These are phyloP conservation scores for Aaosphaeria pasadenensis DNA, from an alignment of 2,329 filamentous ascomycete genomes.

Conservation along the genomic window DNA sequence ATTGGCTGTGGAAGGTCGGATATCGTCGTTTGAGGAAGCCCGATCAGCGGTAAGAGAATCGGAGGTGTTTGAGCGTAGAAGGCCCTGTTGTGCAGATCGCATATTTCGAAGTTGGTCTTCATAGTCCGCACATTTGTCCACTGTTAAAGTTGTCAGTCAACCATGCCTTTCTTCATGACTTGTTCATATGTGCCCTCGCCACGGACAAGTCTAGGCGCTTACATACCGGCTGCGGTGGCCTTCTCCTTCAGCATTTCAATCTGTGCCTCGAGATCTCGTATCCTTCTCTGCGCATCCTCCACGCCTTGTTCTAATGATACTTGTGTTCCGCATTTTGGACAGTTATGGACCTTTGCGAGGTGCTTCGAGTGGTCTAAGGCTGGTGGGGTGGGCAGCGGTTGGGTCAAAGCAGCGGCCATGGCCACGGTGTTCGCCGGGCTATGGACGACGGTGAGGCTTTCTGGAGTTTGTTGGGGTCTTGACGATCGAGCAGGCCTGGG, in stretches of 20 bases:
- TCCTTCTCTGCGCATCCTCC: constrained; percentile 20
- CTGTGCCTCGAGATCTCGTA: constrained; percentile 64
- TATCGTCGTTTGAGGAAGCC: constrained; percentile 25
- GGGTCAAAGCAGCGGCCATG: no score
- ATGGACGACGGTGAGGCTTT: no score
- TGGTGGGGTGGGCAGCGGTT: no score
- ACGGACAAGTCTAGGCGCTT: neutral
- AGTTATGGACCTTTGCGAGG: constrained; percentile 20
- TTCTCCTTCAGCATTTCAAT: constrained; percentile 69
- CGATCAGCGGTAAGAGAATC: constrained; percentile 19
- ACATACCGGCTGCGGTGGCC: constrained; percentile 59
- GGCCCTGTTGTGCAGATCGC: constrained; percentile 10
- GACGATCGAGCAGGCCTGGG: no score
- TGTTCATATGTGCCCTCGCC: neutral
- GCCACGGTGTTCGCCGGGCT: no score
- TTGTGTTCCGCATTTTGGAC: constrained; percentile 28
- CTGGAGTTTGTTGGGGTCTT: no score
- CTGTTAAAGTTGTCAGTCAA: constrained; percentile 28
- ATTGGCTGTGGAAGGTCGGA: constrained; percentile 27
- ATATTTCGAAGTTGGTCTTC: constrained; percentile 71
- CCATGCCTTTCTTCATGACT: constrained; percentile 1
- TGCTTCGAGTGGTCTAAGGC: constrained; percentile 2
- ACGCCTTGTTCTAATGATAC: constrained; percentile 12
- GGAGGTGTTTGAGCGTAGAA: constrained; percentile 18
- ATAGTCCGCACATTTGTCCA: constrained; percentile 67